Percentiles rank a stretch among this genome's conserved stretches.
Conservation (phyloP, 2,329 filamentous ascomycete species). For the Ceratocystis cacaofunesta region DNA sequence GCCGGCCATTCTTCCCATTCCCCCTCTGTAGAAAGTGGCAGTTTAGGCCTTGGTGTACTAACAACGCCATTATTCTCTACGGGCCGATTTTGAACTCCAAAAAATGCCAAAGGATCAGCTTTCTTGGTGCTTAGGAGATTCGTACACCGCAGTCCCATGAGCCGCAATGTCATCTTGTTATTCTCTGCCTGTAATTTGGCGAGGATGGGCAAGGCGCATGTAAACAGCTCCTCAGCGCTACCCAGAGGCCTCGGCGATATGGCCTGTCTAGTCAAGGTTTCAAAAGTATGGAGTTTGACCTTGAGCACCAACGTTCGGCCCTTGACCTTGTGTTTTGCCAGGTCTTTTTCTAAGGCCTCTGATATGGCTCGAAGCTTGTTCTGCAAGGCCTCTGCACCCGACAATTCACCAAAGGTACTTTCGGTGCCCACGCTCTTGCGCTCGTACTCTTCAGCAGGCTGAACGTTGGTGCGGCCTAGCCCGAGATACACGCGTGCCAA, state of each 20-base stretch:
- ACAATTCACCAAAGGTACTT: constrained; percentile 74
- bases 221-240: constrained; percentile 69
- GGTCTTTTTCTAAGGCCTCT: constrained; percentile 73
- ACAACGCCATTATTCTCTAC: not conserved
- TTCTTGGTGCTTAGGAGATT: constrained; percentile 78
- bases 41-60: not conserved
- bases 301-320: constrained; percentile 86
- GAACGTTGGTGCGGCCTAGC: constrained; percentile 68
- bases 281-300: constrained; percentile 85
- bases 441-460: constrained; percentile 78
- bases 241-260: constrained; percentile 57
- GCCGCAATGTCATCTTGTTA: constrained; percentile 59
- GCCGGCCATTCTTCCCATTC: constrained; percentile 57
- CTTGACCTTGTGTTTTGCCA: constrained; percentile 66
- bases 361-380: constrained; percentile 69
- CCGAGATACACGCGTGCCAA: constrained; percentile 73
- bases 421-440: constrained; percentile 91
- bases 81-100: constrained; percentile 42
- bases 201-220: constrained; percentile 66
- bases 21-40: constrained; percentile 23
- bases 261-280: constrained; percentile 73
- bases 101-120: constrained; percentile 61
- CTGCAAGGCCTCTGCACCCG: constrained; percentile 49
- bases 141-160: constrained; percentile 83
- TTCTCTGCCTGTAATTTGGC: constrained; percentile 71